Evolutionary conservation across 2,329 filamentous ascomycete genomes (phyloP), one percentile per base, ranked within the genome.

Genomic region (Penicillium fuscoglaucum): DNA sequence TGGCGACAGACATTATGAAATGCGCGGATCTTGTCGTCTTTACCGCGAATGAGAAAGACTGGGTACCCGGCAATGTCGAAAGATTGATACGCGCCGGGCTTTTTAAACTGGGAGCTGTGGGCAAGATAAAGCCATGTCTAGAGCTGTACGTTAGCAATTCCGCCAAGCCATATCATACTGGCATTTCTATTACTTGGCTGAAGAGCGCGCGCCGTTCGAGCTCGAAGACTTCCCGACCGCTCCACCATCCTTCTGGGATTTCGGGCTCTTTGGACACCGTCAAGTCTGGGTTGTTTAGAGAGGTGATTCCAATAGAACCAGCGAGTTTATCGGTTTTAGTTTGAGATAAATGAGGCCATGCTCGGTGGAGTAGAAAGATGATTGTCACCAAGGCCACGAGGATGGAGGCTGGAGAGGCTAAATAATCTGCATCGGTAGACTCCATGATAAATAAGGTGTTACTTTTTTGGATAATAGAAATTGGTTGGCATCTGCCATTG

Each of bases 1-100:
- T 87, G 85, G 2, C 85, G 75, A 71, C 85, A 87, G 37, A 87
- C 77, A 65, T 87, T 87, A 73, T 87, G 85, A 68, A 87, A 87
- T 17, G 79, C 84, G 57, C 84, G 80, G 68, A 87, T 80, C 10
- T 76, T 75, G 17, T 77, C 75, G 24, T 82, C 76, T 51, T 82
- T 80, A 58, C 84, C 82, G 15, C 74, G 71, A 55, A 79, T 76
- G 26, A 87, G 70, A 64, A 87, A 76, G 63, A 87, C 80, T 12
- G 84, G 78, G 67, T 82, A 85, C n/a, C 80, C 82, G 15, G 83
- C 83, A 2, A 85, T 70, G 13, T 81, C 77, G 60, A 80, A 86
- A 21, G 80, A 79, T 29, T 85, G 76, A 72, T 82, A 88, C 67
- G 86, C 82, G 4, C 85, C 85, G 2, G 76, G 63, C 46, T 83